Evolutionary conservation across 495 filamentous ascomycete species (phyloP).

Genomic region (Penicillium coprophilum): DNA sequence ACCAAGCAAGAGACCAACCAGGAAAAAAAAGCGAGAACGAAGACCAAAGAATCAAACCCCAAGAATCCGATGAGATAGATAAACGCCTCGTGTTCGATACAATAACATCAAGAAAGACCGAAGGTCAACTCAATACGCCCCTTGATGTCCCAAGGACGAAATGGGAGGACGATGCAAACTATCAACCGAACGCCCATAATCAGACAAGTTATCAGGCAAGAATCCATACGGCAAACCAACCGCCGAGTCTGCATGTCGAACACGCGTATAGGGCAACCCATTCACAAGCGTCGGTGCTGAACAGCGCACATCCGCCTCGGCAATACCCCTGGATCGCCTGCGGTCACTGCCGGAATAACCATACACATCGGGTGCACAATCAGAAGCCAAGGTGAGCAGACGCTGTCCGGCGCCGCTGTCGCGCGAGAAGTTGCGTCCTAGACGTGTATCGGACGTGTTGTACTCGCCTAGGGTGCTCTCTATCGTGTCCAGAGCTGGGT

Average conservation of each 20-base stretch:
- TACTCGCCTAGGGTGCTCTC: constrained; percentile 24
- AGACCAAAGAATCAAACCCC: not conserved
- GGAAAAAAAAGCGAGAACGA: not conserved
- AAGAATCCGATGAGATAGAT: not conserved
- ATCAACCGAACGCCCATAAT: constrained; percentile 25
- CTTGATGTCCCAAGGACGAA: constrained; percentile 31
- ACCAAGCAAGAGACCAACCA: constrained; percentile 3
- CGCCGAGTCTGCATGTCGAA: constrained; percentile 23
- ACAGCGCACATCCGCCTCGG: constrained; percentile 9
- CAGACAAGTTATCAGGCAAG: constrained; percentile 20
- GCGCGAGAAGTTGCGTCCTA: constrained; percentile 22
- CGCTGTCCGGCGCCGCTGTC: constrained; percentile 21
- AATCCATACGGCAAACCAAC: constrained; percentile 17
- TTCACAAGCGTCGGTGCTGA: constrained; percentile 33
- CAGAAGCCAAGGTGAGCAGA: constrained; percentile 22
- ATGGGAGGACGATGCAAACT: constrained; percentile 26
- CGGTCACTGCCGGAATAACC: constrained; percentile 30
- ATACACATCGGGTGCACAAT: constrained; percentile 33
- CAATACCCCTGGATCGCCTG: constrained; percentile 25
- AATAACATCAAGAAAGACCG: not conserved
- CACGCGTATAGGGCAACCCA: constrained; percentile 40
- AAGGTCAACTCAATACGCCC: constrained; percentile 17
- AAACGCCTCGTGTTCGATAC: not conserved
- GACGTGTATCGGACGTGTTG: constrained; percentile 15
- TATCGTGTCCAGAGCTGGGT: constrained; percentile 21